Base-by-base conservation (phyloP, 305 asterid genomes). In the Fraxinus baroniana region DNA sequence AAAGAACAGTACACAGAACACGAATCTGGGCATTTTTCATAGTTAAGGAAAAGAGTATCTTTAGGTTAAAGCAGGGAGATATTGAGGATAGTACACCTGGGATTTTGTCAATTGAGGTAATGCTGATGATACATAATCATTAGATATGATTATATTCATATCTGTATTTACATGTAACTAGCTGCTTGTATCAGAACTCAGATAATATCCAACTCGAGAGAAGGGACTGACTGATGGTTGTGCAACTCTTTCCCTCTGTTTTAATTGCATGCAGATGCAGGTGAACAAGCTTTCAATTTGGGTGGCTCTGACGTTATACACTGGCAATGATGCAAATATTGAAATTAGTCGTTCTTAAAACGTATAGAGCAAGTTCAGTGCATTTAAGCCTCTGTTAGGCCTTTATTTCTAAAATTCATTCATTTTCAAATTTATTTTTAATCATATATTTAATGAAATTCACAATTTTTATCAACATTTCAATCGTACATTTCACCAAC, bases 91-190 rank as follows among this genome's bases (percentile, higher is more conserved):
- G 28, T 49, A 75, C 72, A 80, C 41, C 76, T 74, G 80, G 22
- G 74, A 41, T 60, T 60, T 70, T 72, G 37, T 74, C 71, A 80
- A 37, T 73, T 71, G 87, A 36, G 26, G 87, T 71, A 78, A 85
- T 81, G 84, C 74, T 83, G 84, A 86, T 84, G 80, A 37, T 52
- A 79, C 24, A 79, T 81, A 83, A 87, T 85, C 78, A 88, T 88
- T 78, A 35, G 66, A 32, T 49, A 52, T 17, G 22, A 52, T 17
- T 52, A 52, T 52, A 1, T 52, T 32, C 35, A 52, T 52, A 52
- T 55, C 66, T 55, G 26, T 55, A 55, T 55, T 9, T 55, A 77
- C 84, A 78, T 78, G 82, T 78, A 72, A 62, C 6, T 15, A 72
- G 76, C 80, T 79, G 78, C n/a, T 8, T 24, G 55, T 74, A 36